Base-by-base conservation (phyloP, 2,329 filamentous ascomycete genomes). In the Trichoderma endophyticum region DNA sequence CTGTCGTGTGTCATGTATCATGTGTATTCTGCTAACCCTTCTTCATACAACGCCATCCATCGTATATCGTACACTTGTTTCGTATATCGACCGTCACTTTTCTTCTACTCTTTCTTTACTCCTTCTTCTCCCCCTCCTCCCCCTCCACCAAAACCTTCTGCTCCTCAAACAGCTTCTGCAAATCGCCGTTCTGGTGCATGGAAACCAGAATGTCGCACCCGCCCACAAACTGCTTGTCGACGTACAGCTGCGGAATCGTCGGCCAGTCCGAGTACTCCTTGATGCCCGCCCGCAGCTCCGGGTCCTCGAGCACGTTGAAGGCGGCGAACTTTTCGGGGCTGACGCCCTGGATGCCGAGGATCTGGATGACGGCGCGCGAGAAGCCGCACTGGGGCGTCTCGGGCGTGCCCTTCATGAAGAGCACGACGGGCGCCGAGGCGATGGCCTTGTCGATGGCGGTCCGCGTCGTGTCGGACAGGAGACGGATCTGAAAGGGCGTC, bases 251-350 rank as follows among this genome's bases (percentile, higher is more conserved):
- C 7, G 96, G 96, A 80, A 99, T 98, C 24, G 96, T 99, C 15
- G 96, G 96, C 96, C 96, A 99, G 81, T 98, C 96, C 2, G 95
- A 97, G 86, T 96, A 99, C 84, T 99, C 95, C 85, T 99, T 99
- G 85, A 99, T 97, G 67, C 96, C 95, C 83, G 91, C 85, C 77
- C 96, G 90, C 80, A 99, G 83, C 80, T 97, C 95, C 4, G 92
- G 83, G 81, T 98, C 95, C 83, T 98, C 96, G 71, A 99, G 84
- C 51, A 99, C 96, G 83, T 99, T 98, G 83, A 97, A 98, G 8
- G 96, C 95, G n/a, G 94, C 93, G 81, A 99, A 99, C 85, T 98
- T 98, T 75, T 88, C 87, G 18, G 96, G 96, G 84, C 98, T 93
- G 74, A 99, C 94, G 75, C 96, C 96, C 84, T 99, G 95, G 78